phyloP scores from a whole-genome alignment of 108 stramenopile species.

The Nitzschia putrida region DNA sequence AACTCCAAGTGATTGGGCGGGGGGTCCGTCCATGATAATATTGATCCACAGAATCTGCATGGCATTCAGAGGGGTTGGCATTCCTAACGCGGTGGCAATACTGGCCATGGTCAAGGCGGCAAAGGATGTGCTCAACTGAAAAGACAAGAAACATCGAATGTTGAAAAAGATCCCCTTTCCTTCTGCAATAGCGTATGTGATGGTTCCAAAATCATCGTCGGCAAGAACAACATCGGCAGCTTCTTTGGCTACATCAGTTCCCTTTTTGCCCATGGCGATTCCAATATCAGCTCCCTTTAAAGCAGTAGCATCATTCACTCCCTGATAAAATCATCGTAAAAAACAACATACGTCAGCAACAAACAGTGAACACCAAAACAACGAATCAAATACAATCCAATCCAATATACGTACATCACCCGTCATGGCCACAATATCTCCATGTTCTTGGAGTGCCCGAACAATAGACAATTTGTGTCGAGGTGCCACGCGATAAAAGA shows the following conservation, averaged over 20 bases:
- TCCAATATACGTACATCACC: constrained; percentile 70
- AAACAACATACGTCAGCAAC: not conserved
- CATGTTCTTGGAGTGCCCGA: constrained; percentile 84
- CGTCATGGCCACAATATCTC: constrained; percentile 97
- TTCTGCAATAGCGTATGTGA: constrained; percentile 90
- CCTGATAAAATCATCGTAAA: constrained; percentile 12
- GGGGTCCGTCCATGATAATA: constrained; percentile 98
- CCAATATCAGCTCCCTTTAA: constrained; percentile 95
- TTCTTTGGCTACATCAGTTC: constrained; percentile 98
- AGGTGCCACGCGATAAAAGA: constrained; percentile 94
- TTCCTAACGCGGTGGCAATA: constrained; percentile 80
- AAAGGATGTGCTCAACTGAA: constrained; percentile 93
- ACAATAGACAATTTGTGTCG: constrained; percentile 95
- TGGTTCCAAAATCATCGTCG: constrained; percentile 93
- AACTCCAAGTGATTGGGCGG: constrained; percentile 83
- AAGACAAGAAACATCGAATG: constrained; percentile 95
- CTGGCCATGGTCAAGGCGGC: constrained; percentile 93
- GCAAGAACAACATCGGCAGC: constrained; percentile 93
- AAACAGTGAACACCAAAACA: not conserved
- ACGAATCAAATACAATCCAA: no score
- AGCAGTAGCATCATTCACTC: constrained; percentile 95
- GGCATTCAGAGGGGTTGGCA: constrained; percentile 93
- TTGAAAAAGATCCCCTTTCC: constrained; percentile 99
- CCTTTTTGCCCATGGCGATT: constrained; percentile 94
- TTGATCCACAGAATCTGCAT: constrained; percentile 99